These are phyloP conservation scores for Neophaeococcomyces mojaviensis DNA, from an alignment of 2,329 filamentous ascomycete genomes.

Conservation along the genomic window DNA sequence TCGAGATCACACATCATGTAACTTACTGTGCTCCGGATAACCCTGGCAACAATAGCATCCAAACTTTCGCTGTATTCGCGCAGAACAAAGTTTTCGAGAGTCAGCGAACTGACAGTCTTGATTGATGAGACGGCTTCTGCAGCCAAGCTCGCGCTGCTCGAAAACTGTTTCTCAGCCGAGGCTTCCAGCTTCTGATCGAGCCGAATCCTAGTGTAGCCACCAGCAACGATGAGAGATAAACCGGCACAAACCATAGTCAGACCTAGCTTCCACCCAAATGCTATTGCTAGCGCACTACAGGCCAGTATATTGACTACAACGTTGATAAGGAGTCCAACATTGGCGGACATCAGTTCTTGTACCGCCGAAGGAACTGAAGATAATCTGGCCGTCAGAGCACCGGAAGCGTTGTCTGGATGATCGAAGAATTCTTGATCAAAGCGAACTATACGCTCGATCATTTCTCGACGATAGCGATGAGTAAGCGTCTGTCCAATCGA, in stretches of 20 bases:
- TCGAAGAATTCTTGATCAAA: too few relatives aligned
- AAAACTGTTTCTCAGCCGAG: constrained; percentile 38
- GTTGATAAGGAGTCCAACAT: too few relatives aligned
- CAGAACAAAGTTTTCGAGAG: constrained; percentile 38
- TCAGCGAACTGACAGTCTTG: constrained; percentile 43
- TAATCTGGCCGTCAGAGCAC: too few relatives aligned
- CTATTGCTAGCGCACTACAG: constrained; percentile 40
- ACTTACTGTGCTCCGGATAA: too few relatives aligned
- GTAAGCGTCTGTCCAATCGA: constrained; percentile 24
- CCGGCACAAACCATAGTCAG: constrained; percentile 42
- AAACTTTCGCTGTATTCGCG: constrained; percentile 23
- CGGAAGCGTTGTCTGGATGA: too few relatives aligned
- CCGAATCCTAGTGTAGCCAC: constrained; percentile 44
- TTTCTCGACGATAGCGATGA: constrained; percentile 19
- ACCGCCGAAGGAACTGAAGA: too few relatives aligned
- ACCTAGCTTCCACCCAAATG: constrained; percentile 42
- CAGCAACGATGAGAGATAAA: constrained; percentile 38
- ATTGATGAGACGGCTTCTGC: constrained; percentile 45
- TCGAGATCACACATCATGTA: too few relatives aligned
- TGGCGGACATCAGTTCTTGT: too few relatives aligned
- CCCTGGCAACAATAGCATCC: too few relatives aligned
- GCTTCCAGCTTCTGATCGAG: constrained; percentile 43
- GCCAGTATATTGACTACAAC: constrained; percentile 42
- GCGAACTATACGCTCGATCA: constrained; percentile 21
- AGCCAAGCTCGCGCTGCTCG: constrained; percentile 43